Percentiles rank a stretch among this genome's conserved stretches.
These are phyloP conservation scores for Marasmius sp. DNA, from an alignment of 1,284 basidiomycete species.

Conservation along the genomic window DNA sequence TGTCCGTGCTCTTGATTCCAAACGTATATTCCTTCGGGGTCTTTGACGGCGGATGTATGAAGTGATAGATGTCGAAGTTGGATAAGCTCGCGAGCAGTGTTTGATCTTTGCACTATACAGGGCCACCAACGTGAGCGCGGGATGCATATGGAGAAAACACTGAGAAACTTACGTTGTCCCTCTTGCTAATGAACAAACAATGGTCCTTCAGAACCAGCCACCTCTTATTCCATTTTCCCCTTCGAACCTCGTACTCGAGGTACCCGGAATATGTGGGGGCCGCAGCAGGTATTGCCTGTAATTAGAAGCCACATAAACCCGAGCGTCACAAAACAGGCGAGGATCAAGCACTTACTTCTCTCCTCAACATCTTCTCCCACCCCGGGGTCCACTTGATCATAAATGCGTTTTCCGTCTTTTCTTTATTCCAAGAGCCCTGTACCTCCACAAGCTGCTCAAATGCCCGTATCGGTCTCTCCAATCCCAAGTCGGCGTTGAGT, in stretches of 20 bases:
- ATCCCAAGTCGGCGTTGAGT: conserved; percentile 79
- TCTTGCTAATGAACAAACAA: conserved; percentile 81
- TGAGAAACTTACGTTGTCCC: conserved; percentile 64
- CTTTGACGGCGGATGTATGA: conserved; percentile 67
- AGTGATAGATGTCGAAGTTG: conserved; percentile 81
- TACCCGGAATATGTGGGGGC: conserved; percentile 73
- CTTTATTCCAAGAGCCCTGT: conserved; percentile 81
- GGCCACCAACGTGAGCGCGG: neutral
- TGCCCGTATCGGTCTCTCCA: conserved; percentile 85
- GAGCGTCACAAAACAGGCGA: neutral
- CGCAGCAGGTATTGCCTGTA: conserved; percentile 66
- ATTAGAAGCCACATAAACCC: too few species aligned
- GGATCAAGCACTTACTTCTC: conserved; percentile 39
- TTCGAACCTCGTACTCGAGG: conserved; percentile 84
- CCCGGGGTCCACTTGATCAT: conserved; percentile 68
- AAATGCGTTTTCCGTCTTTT: conserved; percentile 74
- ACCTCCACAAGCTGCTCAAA: conserved; percentile 78
- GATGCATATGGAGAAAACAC: neutral
- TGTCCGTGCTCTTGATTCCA: conserved; percentile 85
- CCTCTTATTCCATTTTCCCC: conserved; percentile 90
- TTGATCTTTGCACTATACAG: conserved; percentile 76
- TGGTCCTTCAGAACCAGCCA: conserved; percentile 86
- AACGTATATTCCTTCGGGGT: conserved; percentile 81
- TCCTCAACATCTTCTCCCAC: neutral
- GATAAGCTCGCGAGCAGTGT: conserved; percentile 76